Base-by-base conservation (phyloP, 2,329 filamentous ascomycete genomes). In the Penicillium sclerotigenum region DNA sequence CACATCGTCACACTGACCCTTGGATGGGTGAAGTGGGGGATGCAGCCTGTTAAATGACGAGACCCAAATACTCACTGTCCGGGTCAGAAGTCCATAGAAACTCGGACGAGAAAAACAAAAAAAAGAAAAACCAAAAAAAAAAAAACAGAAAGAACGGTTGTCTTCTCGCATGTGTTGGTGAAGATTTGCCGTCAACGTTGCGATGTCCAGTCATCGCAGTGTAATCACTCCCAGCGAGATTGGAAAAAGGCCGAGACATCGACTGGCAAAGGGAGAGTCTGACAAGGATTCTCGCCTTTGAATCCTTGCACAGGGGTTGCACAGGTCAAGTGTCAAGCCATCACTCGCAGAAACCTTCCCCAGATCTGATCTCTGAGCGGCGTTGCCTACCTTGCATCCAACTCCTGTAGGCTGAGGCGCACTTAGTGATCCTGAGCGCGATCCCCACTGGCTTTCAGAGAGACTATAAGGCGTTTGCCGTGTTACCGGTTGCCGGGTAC, bases 261-360 rank as follows among this genome's bases (percentile, higher is more conserved):
- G 45, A 29, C 38, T 28, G 28, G 37, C 20, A 31, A 50, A 40
- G 24, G 29, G 45, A 45, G 33, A 52, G 54, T 63, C 33, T 46
- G 54, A 54, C 59, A 62, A 58, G 57, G 61, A 61, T 59, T 9
- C 41, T 36, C 26, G 37, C 42, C 8, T 51, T 14, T 14, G 36
- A 13, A 56, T 59, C 63, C 61, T 64, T 59, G 55, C 58, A 59
- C 57, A 57, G 50, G 56, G 26, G 63, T 65, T 40, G 38, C 58
- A 65, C 61, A 54, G 29, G 42, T 16, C 47, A 49, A 47, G 59
- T 57, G 59, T 63, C 60, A 62, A 33, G 18, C 43, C 29, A 59
- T 60, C 29, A 60, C 60, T 61, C 51, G 59, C 62, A 62, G 60
- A 52, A 58, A 56, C 52, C 49, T 62, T 56, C 62, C 58, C 59